A percentile compares a stretch with the other conserved stretches of the same genome.
phyloP scores from a whole-genome alignment of 176 grass and related monocot species.

The Bonia amplexicaulis region DNA sequence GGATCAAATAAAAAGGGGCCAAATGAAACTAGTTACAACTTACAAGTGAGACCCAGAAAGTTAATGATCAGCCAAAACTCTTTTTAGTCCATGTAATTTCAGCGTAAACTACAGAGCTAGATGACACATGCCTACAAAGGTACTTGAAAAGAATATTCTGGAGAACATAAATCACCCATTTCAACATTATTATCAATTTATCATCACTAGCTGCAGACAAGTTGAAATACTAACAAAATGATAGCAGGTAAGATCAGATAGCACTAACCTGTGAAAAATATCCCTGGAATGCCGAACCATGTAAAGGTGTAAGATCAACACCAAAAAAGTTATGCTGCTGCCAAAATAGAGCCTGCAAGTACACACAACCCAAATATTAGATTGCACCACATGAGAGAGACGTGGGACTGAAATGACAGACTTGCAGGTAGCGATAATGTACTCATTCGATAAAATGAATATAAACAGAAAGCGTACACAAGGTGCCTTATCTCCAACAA shows the following conservation, averaged over 20 bases:
- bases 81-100: too few species aligned
- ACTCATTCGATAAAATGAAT: not conserved
- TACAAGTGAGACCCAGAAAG: too few species aligned
- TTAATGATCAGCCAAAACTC: too few species aligned
- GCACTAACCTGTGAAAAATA: too few species aligned
- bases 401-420: conserved; percentile 13
- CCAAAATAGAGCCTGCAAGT: conserved; percentile 90
- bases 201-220: too few species aligned
- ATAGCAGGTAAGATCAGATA: too few species aligned
- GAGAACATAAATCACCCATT: too few species aligned
- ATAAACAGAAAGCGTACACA: not conserved
- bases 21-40: not conserved
- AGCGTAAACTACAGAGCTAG: too few species aligned
- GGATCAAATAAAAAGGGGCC: not conserved
- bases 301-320: conserved; percentile 94
- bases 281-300: conserved; percentile 82
- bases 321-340: conserved; percentile 98
- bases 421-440: not conserved
- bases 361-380: conserved; percentile 30
- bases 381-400: not conserved
- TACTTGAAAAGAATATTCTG: too few species aligned
- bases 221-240: too few species aligned
- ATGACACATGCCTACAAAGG: too few species aligned
- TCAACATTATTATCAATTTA: too few species aligned
- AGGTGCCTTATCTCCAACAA: not conserved